phyloP scores from a whole-genome alignment of 345 rosid species.

The Viola odorata region DNA sequence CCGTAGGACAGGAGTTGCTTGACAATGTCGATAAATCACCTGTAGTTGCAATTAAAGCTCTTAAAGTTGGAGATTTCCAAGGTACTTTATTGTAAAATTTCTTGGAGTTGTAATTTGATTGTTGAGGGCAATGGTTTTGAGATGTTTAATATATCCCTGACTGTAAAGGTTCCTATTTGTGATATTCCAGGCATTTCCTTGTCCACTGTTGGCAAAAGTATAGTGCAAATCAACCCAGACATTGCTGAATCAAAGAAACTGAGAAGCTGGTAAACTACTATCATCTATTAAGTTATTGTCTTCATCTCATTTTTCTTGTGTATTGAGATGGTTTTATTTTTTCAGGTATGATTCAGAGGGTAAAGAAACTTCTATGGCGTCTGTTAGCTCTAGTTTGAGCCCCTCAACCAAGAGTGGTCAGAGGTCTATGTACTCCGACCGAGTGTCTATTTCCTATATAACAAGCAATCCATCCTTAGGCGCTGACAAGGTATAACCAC shows the following conservation, averaged over 20 bases:
- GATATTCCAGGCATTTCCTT: constrained; percentile 61
- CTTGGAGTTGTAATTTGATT: neutral
- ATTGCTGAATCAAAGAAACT: constrained; percentile 64
- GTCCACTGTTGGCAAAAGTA: constrained; percentile 63
- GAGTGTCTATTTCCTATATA: constrained; percentile 55
- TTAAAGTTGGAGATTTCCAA: constrained; percentile 90
- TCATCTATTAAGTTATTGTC: neutral
- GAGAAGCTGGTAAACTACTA: constrained; percentile 52
- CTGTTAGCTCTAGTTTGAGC: constrained; percentile 57
- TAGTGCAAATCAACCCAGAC: constrained; percentile 60
- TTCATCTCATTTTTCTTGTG: neutral
- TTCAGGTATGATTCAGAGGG: constrained; percentile 87
- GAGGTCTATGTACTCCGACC: constrained; percentile 66
- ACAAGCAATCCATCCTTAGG: constrained; percentile 62
- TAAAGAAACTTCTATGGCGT: constrained; percentile 64
- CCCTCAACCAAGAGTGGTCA: constrained; percentile 50
- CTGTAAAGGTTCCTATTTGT: neutral
- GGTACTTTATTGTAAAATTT: constrained; percentile 44
- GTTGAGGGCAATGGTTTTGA: too few species aligned
- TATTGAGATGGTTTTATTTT: neutral
- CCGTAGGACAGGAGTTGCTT: constrained; percentile 64
- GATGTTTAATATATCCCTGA: too few species aligned
- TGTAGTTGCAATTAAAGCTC: constrained; percentile 70
- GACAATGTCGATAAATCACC: constrained; percentile 65
- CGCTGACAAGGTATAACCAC: constrained; percentile 56